Evolutionary conservation across 768 basidiomycete species (phyloP), one percentile per base, ranked within the genome.

Genomic region (Candolleomyces aberdarensis): DNA sequence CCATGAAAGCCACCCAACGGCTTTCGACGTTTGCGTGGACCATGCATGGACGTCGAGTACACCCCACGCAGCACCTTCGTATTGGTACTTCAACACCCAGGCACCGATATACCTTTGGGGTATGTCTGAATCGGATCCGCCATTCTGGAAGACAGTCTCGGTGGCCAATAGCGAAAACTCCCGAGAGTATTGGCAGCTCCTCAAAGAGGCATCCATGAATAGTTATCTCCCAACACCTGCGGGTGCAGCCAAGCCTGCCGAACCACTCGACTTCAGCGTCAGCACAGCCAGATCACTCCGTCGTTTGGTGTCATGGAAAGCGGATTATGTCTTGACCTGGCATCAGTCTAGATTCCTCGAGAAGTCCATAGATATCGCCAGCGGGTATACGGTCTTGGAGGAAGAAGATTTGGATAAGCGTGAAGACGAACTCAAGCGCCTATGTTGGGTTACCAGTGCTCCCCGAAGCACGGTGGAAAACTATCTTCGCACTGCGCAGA

Each of bases 291-390:
- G 80, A 59, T 80, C 81, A n/a, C 74, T 91, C n/a, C 83, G 85
- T 46, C 83, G 87, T 17, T 64, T 71, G 22, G 73, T 72, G 2
- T 85, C 86, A 1, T 93, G 91, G 91, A 79, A 75, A 36, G 68
- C 80, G 14, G 69, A 76, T 5, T 92, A 92, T 66, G 75, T 79
- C 58, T 71, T 93, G 51, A 84, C 87, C 0, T 85, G 83, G 81
- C 81, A 84, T 68, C 91, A 93, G 70, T 82, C 76, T 44, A 82
- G 83, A 58, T 92, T 86, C 72, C 72, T 93, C 63, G 78, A 77
- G 46, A 80, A 78, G 58, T 83, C 79, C 57, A 70, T 84, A 14
- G 78, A 84, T 59, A 63, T 69, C 19, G 62, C 71, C 5, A 77
- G 75, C 0, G 78, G 74, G 11, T 65, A 69, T 13, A 85, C 82